Evolutionary conservation across 2,329 filamentous ascomycete species (phyloP).

Genomic region (Cordyceps farinosa): DNA sequence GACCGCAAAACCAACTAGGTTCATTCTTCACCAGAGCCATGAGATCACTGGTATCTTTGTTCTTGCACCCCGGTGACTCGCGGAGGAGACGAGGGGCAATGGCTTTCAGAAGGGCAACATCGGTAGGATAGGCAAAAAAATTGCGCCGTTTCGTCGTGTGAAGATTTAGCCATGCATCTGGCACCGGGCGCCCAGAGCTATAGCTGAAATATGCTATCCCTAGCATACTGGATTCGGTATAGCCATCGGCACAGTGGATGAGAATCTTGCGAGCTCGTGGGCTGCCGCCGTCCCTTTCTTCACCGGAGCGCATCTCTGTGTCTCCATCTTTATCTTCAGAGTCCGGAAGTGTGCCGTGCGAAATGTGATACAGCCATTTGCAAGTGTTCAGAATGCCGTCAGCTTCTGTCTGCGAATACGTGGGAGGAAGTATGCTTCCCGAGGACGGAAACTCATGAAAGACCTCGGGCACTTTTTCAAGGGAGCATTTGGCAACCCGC

Average conservation of each 20-base stretch:
- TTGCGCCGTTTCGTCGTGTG: constrained; percentile 81
- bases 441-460: constrained; percentile 81
- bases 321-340: constrained; percentile 29
- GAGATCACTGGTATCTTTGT: constrained; percentile 51
- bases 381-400: constrained; percentile 83
- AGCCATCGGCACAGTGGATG: constrained; percentile 92
- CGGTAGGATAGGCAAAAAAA: constrained; percentile 92
- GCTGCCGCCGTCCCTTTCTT: constrained; percentile 24
- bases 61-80: constrained; percentile 57
- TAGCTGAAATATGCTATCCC: constrained; percentile 92
- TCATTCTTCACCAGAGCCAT: constrained; percentile 53
- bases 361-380: constrained; percentile 82
- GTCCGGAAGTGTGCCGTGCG: constrained; percentile 56
- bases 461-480: constrained; percentile 36
- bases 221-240: constrained; percentile 89
- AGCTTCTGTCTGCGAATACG: constrained; percentile 76
- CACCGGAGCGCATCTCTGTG: constrained; percentile 27
- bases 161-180: constrained; percentile 82
- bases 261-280: constrained; percentile 64
- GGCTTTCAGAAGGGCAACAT: constrained; percentile 75
- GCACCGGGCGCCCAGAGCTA: constrained; percentile 73
- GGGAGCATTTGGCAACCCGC: constrained; percentile 55
- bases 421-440: constrained; percentile 83
- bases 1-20: constrained; percentile 74
- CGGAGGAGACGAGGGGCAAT: constrained; percentile 73